These are phyloP conservation scores for Pseudogymnoascus sp. DNA, from an alignment of 2,329 filamentous ascomycete species.

Conservation along the genomic window DNA sequence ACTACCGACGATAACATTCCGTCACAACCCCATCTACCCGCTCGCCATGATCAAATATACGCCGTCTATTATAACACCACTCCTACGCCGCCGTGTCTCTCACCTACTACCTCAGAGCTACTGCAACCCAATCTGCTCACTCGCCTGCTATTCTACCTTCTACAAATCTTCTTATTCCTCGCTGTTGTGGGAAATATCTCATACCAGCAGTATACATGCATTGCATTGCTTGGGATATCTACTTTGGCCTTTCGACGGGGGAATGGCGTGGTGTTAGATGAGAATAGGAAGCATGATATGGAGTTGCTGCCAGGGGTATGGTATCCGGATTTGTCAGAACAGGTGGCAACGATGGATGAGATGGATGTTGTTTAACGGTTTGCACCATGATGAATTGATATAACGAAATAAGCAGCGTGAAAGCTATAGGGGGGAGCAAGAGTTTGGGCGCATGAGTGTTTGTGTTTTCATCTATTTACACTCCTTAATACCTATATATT, in stretches of 20 bases:
- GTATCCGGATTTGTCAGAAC: neutral
- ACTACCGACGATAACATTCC: neutral
- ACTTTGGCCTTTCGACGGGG: constrained; percentile 25
- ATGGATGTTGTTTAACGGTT: too few species aligned
- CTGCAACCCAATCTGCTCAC: neutral
- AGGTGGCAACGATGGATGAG: neutral
- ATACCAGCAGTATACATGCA: neutral
- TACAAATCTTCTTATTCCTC: neutral
- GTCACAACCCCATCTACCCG: neutral
- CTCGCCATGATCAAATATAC: neutral
- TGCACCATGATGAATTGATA: too few species aligned
- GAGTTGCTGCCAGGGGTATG: neutral
- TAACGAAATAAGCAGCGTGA: too few species aligned
- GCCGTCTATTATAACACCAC: neutral
- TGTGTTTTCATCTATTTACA: too few species aligned
- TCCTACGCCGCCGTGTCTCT: neutral
- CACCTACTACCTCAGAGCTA: neutral
- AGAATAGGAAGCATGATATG: constrained; percentile 39
- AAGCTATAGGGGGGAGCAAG: too few species aligned
- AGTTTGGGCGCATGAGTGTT: too few species aligned
- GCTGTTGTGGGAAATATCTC: neutral
- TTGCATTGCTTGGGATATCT: neutral
- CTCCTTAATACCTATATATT: too few species aligned
- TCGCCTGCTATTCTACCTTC: neutral
- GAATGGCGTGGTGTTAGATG: constrained; percentile 54